Base-by-base conservation (phyloP, 352 stramenopile species). In the Poterioochromonas sp. region DNA sequence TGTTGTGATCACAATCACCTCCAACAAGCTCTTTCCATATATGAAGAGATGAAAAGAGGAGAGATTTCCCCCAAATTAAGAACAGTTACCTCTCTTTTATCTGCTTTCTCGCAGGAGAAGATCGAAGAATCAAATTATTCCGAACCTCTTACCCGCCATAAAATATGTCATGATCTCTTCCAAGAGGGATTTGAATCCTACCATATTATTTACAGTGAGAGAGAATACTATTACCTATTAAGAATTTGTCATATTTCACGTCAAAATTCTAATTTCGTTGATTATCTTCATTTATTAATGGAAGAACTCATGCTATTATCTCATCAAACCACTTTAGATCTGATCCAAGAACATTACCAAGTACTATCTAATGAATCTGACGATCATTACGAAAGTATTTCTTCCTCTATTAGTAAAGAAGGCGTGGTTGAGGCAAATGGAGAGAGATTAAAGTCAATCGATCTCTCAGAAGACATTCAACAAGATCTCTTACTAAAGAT, bases 181-280 rank as follows among this genome's bases (percentile, higher is more conserved):
- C 2, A 74, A 35, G 37, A 74, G 12, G 12, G 51, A n/a, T 34
- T 22, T 22, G 12, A 35, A 35, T 15, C 8, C 5, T 54, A 40
- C 29, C 1, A 74, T 40, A 32, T 74, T 15, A 3, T 34, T 15
- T 37, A 34, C 5, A 29, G 8, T 11, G 65, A 74, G 29, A 74
- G n/a, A 39, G 65, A 74, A 35, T 74, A 74, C 53, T 8, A 2
- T 3, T 32, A 29, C 26, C 11, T 71, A 29, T 43, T 71, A 71
- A 8, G 12, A n/a, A 5, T 47, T 8, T 71, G 34, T 43, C 2
- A 3, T n/a, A 71, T 41, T 29, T 3, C n/a, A 26, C 18, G 26
- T 41, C 44, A 53, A 20, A n/a, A 71, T 68, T 32, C 12, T 40
- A 32, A 39, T 5, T 68, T 68, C 29, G 58, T 68, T 8, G 26